Percentiles rank a stretch among this genome's conserved stretches.
These are phyloP conservation scores for Candida pseudoviswanathii DNA, from an alignment of 1,139 yeast species.

Conservation along the genomic window DNA sequence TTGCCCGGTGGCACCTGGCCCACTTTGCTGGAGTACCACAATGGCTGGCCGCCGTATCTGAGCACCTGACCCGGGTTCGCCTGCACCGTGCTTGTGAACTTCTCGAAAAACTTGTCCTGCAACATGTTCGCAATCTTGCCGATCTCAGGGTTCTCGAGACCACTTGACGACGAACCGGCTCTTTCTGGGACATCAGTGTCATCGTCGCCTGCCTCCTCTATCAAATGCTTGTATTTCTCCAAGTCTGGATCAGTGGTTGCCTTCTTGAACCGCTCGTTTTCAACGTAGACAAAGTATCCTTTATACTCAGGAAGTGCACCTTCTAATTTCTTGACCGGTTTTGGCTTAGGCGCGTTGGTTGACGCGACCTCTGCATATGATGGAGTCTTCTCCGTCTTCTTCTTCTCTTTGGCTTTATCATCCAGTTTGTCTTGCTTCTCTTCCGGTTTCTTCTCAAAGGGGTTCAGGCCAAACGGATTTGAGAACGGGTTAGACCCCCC, in stretches of 20 bases:
- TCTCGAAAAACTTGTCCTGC: constrained; percentile 78
- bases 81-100: constrained; percentile 70
- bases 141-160: constrained; percentile 34
- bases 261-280: constrained; percentile 57
- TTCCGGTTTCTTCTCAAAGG: constrained; percentile 12
- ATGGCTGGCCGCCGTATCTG: constrained; percentile 78
- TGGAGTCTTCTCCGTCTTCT: constrained; percentile 9
- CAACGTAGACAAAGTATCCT: constrained; percentile 70
- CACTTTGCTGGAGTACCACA: constrained; percentile 69
- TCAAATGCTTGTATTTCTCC: constrained; percentile 51
- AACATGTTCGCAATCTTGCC: constrained; percentile 53
- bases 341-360: constrained; percentile 18
- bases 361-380: constrained; percentile 31
- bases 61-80: constrained; percentile 86
- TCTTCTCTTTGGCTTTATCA: constrained; percentile 4
- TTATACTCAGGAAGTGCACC: constrained; percentile 51
- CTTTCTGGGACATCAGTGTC: constrained; percentile 3
- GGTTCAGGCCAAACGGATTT: constrained; percentile 14
- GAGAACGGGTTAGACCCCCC: constrained; percentile 32
- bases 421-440: constrained; percentile 12
- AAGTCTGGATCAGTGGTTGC: constrained; percentile 38
- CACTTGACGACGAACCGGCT: constrained; percentile 18
- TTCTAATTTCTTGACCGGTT: constrained; percentile 14
- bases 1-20: constrained; percentile 32
- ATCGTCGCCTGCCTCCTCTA: constrained; percentile 38